Evolutionary conservation across 1,284 basidiomycete species (phyloP), one percentile per base, ranked within the genome.

Genomic region (Cutaneotrichosporon mucoides): DNA sequence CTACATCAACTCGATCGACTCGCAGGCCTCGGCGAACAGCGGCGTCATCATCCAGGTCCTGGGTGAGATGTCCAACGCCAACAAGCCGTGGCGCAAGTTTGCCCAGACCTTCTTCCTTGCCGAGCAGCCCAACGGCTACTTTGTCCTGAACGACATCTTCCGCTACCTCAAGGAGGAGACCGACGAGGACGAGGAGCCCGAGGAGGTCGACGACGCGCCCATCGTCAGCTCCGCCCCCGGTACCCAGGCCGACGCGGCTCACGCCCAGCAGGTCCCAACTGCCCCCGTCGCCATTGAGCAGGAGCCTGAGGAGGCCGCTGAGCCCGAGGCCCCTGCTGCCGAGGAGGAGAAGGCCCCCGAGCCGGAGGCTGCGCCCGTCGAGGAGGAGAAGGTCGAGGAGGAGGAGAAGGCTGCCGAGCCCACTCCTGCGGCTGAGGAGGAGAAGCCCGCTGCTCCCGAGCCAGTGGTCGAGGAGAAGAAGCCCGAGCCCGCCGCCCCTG

Each of bases 71-170:
- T 92, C 90, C 62, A 96, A 96, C 80, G 85, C 87, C 71, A 88
- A 89, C 63, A 79, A 77, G 33, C 84, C 90, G 4, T 99, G 96
- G 96, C 88, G 88, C 73, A 98, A 98, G 81, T 99, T 99, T 74
- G 92, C 92, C 24, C 96, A 99, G 82, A 98, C 95, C 12, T 99
- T 99, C 82, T 99, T 99, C 88, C 88, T 99, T 57, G 96, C 96
- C 50, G 92, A 97, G 79, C 96, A 99, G 81, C 92, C 93, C 44
- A 96, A 95, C 72, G 96, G 96, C 50, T 99, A 98, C 83, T 99
- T 93, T 79, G 96, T 99, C 63, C 87, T 99, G 78, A 99, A 99
- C 81, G 96, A 99, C 81, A 98, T 99, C 81, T 99, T 99, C 88
- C 89, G 95, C 65, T 98, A 95, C 84, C 82, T 99, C 66, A 96